Conservation (phyloP, 228 moss, liverwort and hornwort species). For the Sphagnum magellanicum region DNA sequence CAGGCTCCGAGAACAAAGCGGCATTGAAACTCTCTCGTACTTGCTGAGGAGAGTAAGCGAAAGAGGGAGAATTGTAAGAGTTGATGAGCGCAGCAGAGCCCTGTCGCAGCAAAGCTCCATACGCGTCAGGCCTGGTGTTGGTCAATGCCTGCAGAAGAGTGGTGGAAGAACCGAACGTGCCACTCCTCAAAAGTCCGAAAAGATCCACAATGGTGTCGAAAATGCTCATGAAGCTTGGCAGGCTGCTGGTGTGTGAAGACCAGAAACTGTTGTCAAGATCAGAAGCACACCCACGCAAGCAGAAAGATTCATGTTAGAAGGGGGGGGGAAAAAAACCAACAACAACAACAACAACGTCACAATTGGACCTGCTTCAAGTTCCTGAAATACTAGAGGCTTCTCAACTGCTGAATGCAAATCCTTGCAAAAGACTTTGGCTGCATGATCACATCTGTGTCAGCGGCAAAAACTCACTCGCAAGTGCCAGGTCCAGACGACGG, state of each 20-base stretch:
- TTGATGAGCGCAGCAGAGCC: slow-evolving; percentile 34
- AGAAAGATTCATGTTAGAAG: too few species aligned
- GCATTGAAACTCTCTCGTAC: slow-evolving; percentile 21
- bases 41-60: slow-evolving; percentile 13
- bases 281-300: too few species aligned
- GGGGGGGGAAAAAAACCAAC: too few species aligned
- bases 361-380: too few species aligned
- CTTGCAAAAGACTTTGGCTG: too few species aligned
- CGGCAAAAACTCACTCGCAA: too few species aligned
- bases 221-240: background rate
- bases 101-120: slow-evolving; percentile 26
- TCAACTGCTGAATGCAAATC: too few species aligned
- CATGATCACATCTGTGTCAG: too few species aligned
- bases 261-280: background rate
- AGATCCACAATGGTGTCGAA: background rate
- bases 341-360: too few species aligned
- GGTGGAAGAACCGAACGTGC: slow-evolving; percentile 30
- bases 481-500: too few species aligned
- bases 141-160: slow-evolving; percentile 18
- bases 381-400: too few species aligned
- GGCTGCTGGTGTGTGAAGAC: background rate
- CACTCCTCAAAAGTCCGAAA: background rate
- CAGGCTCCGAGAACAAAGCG: slow-evolving; percentile 13
- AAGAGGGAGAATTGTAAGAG: slow-evolving; percentile 12
- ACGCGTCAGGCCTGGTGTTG: slow-evolving; percentile 23